A percentile compares a stretch with the other conserved stretches of the same genome.
Evolutionary conservation across 441 rosid genomes (phyloP).

Genomic region (Populus hybrid): DNA sequence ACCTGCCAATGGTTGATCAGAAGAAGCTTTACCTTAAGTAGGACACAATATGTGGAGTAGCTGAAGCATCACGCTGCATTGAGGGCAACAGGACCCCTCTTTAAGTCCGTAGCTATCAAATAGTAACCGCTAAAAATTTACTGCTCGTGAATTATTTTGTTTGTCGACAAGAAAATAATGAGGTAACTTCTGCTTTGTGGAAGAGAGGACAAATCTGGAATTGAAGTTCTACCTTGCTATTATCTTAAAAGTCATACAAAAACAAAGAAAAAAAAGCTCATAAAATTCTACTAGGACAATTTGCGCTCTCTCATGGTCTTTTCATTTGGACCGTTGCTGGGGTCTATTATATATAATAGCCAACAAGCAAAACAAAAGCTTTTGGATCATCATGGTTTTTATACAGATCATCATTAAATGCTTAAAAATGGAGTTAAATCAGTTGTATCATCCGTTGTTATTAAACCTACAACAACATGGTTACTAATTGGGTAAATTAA

Average conservation of each 20-base stretch:
- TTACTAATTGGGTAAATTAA: too few species aligned
- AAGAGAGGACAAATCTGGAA: not conserved
- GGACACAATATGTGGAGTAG: not conserved
- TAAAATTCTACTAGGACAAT: not conserved
- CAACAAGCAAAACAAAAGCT: not conserved
- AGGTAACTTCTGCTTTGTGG: not conserved
- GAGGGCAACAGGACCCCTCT: not conserved
- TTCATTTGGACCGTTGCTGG: not conserved
- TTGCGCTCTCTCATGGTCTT: not conserved
- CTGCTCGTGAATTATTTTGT: too few species aligned
- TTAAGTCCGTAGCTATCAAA: not conserved
- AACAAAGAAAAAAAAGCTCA: not conserved
- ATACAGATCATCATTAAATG: too few species aligned
- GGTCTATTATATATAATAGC: not conserved
- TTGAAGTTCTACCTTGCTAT: too few species aligned
- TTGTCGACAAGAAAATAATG: too few species aligned
- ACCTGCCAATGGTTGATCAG: slow-evolving; percentile 3
- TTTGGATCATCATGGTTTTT: too few species aligned
- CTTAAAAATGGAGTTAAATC: too few species aligned
- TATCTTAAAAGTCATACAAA: too few species aligned
- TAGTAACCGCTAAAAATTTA: not conserved
- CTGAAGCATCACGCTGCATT: not conserved
- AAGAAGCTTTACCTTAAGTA: not conserved
- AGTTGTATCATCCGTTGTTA: too few species aligned
- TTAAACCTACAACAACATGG: too few species aligned